Evolutionary conservation across 2,329 filamentous ascomycete species (phyloP).

Genomic region (Curvularia spicifera): DNA sequence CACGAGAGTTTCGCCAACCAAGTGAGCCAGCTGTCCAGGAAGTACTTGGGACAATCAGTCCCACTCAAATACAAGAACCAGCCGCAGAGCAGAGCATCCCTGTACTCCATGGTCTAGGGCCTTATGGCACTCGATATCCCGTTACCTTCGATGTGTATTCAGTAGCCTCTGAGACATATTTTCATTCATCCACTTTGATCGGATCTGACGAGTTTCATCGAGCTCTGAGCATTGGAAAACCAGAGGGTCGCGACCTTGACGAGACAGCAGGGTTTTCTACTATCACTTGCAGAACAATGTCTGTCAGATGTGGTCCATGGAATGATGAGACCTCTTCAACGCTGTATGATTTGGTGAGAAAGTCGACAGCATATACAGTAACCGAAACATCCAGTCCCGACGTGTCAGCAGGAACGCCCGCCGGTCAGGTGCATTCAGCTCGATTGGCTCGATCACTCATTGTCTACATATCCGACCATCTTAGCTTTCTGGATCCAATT

Average conservation of each 20-base stretch:
- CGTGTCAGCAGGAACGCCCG: not conserved
- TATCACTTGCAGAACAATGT: slow-evolving; percentile 47
- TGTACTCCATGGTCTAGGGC: slow-evolving; percentile 53
- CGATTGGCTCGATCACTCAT: slow-evolving; percentile 55
- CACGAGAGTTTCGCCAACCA: slow-evolving; percentile 55
- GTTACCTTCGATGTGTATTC: slow-evolving; percentile 61
- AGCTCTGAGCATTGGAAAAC: slow-evolving; percentile 44
- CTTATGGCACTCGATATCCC: slow-evolving; percentile 59
- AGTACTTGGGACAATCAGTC: slow-evolving; percentile 14
- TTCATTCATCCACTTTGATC: slow-evolving; percentile 63
- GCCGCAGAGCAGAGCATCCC: slow-evolving; percentile 11
- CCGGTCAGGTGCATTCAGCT: slow-evolving; percentile 19
- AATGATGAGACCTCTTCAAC: slow-evolving; percentile 60
- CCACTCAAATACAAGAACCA: slow-evolving; percentile 7
- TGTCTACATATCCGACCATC: slow-evolving; percentile 56
- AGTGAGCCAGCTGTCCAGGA: slow-evolving; percentile 42
- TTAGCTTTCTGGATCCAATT: slow-evolving; percentile 62
- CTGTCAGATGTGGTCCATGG: slow-evolving; percentile 61
- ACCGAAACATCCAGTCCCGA: not conserved
- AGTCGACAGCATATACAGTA: slow-evolving; percentile 15
- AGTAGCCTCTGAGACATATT: slow-evolving; percentile 60
- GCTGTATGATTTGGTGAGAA: slow-evolving; percentile 22
- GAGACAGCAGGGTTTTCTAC: slow-evolving; percentile 46
- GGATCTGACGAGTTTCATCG: slow-evolving; percentile 62
- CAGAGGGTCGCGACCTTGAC: slow-evolving; percentile 52